Base-by-base conservation (phyloP, 495 filamentous ascomycete genomes). In the Aspergillus mulundensis region DNA sequence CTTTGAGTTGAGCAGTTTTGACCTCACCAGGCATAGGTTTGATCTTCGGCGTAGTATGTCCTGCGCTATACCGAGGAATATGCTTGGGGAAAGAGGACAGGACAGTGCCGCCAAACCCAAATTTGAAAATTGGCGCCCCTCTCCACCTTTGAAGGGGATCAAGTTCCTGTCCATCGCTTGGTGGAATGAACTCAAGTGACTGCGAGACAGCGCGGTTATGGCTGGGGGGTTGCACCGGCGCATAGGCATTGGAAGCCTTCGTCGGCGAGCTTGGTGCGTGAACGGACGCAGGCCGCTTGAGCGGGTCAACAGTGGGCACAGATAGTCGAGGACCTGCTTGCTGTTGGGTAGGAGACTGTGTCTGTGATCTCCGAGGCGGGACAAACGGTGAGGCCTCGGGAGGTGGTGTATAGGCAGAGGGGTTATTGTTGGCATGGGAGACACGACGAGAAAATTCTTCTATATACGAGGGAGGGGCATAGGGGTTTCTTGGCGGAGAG, bases 141-240 rank as follows among this genome's bases (percentile, higher is more conserved):
- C 87, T 88, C 94, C 94, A 99, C 60, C 95, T 81, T 60, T 91
- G 78, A 4, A 97, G 74, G 15, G 83, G 81, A 70, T 99, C 94
- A 10, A 77, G 65, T 55, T 89, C 83, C 20, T 87, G 83, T n/a
- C 88, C 90, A 71, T 97, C 91, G 7, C 78, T 85, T 11, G 94
- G 95, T 6, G 75, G 55, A 44, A 87, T 76, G 49, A 82, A 83
- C 21, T 79, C 70, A 18, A 80, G 63, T n/a, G 68, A 66, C 44
- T 81, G 75, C 25, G 77, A 77, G 38, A 73, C 59, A 14, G 61
- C 69, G 34, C 73, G 67, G 28, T 63, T 59, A 15, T 64, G 63
- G 16, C 57, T 43, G 32, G 70, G 57, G 5, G 57, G 53, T 50
- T 70, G 70, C 32, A 63, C 39, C 21, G 65, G 62, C 30, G 71